Percentiles rank a stretch among this genome's conserved stretches.
These are phyloP conservation scores for Iodosphaeria phyllophila DNA, from an alignment of 2,329 filamentous ascomycete genomes.

Conservation along the genomic window DNA sequence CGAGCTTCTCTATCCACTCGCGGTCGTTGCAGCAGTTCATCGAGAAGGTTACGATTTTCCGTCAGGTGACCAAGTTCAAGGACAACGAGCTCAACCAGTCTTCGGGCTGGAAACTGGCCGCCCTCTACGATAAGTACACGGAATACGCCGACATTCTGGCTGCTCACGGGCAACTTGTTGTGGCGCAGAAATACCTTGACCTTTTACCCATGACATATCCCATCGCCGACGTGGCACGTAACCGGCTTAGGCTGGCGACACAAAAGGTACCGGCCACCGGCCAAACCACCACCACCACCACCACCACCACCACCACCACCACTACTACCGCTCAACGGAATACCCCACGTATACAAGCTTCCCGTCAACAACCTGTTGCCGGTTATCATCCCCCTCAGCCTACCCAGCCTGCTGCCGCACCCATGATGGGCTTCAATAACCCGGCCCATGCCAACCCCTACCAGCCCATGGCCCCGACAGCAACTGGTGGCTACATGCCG, in stretches of 20 bases:
- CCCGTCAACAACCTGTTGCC: conserved; percentile 20
- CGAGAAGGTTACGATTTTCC: conserved; percentile 95
- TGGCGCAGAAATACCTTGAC: conserved; percentile 82
- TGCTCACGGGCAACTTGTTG: conserved; percentile 66
- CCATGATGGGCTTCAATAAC: no score
- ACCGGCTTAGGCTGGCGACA: conserved; percentile 70
- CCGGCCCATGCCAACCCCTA: conserved; percentile 15
- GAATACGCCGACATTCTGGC: conserved; percentile 95
- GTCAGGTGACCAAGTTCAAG: conserved; percentile 78
- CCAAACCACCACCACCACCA: conserved; percentile 9
- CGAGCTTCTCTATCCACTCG: conserved; percentile 82
- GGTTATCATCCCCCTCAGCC: conserved; percentile 30
- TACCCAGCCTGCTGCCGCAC: conserved; percentile 8
- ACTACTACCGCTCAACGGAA: no score
- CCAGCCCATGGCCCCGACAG: no score
- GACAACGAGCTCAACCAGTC: conserved; percentile 55
- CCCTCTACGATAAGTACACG: conserved; percentile 84
- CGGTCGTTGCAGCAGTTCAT: conserved; percentile 81
- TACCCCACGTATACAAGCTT: no score
- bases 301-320: no score
- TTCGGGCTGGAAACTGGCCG: conserved; percentile 73
- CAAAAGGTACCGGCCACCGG: conserved; percentile 27
- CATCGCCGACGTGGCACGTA: conserved; percentile 70
- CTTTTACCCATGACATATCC: conserved; percentile 70
- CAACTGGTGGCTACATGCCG: no score